Evolutionary conservation across 768 basidiomycete genomes (phyloP), one percentile per base, ranked within the genome.

Genomic region (Boletus rubroflammeus): DNA sequence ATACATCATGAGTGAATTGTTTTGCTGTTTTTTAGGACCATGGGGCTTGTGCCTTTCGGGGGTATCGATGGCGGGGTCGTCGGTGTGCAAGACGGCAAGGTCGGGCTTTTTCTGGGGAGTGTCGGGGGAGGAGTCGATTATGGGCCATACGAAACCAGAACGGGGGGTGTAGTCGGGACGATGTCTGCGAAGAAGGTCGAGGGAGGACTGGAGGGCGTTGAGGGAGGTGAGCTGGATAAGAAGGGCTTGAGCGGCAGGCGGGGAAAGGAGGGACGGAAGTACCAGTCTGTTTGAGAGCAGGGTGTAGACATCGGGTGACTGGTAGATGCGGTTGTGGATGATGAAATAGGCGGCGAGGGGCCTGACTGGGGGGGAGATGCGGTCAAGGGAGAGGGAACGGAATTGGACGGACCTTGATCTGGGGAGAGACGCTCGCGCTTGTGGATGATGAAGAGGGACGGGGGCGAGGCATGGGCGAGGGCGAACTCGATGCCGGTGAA

Each of bases 401-500:
- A 34, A 29, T 19, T 26, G 48, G 40, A 64, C 81, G 57, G 47
- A 91, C 93, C 88, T 80, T 93, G 84, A 23, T 90, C 85, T 3
- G 90, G 90, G 6, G 89, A 91, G 48, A 90, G 59, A 34, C 93
- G 79, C 57, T 93, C 87, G 56, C 90, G 82, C 70, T 94, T 95
- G 68, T 95, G 93, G 39, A 96, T 88, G 59, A 96, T 79, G 70
- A 94, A 96, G 53, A 93, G 76, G 31, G 84, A 78, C 1, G 93
- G 93, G 9, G 91, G 85, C 50, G 85, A 76, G 2, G 88, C 79
- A 63, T 92, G 88, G 3, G 88, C 89, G 50, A 96, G 77, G 13
- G 88, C 87, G 59, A 94, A 96, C 69, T 96, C 92, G 51, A 90
- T 75, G 38, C 93, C 93, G 38, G 82, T 86, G 70, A 95, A 93